A percentile compares a stretch with the other conserved stretches of the same genome.
Evolutionary conservation across 2,329 filamentous ascomycete species (phyloP).

Genomic region (Trichoderma koningiopsis): DNA sequence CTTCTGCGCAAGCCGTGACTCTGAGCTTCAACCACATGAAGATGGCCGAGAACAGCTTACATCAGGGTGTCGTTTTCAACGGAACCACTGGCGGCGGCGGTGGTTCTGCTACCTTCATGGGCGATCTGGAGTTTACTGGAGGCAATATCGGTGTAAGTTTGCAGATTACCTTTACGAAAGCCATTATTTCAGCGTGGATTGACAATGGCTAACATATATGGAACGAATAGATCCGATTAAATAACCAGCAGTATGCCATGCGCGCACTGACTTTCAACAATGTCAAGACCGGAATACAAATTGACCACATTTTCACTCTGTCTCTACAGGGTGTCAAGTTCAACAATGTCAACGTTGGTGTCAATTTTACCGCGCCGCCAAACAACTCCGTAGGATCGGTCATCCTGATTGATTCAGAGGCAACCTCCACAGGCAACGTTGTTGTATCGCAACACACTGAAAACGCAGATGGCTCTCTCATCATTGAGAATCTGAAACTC

Average conservation of each 20-base stretch:
- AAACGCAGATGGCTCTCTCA: constrained; percentile 27
- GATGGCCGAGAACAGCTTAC: constrained; percentile 24
- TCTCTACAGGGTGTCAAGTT: constrained; percentile 26
- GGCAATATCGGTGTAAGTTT: constrained; percentile 22
- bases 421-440: constrained; percentile 22
- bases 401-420: constrained; percentile 26
- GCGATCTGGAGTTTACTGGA: constrained; percentile 23
- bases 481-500: constrained; percentile 27
- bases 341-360: constrained; percentile 24
- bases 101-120: constrained; percentile 28
- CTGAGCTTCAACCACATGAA: constrained; percentile 26
- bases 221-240: constrained; percentile 19
- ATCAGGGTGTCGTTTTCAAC: constrained; percentile 28
- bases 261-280: constrained; percentile 25
- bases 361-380: constrained; percentile 26
- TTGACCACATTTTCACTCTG: constrained; percentile 27
- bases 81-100: constrained; percentile 25
- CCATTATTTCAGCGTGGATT: background rate
- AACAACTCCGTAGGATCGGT: constrained; percentile 26
- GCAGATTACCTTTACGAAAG: background rate
- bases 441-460: constrained; percentile 26
- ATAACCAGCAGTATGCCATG: constrained; percentile 28
- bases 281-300: constrained; percentile 25
- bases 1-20: constrained; percentile 27
- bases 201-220: background rate